phyloP scores from a whole-genome alignment of 2,329 filamentous ascomycete genomes.

The Apiospora phragmitis region DNA sequence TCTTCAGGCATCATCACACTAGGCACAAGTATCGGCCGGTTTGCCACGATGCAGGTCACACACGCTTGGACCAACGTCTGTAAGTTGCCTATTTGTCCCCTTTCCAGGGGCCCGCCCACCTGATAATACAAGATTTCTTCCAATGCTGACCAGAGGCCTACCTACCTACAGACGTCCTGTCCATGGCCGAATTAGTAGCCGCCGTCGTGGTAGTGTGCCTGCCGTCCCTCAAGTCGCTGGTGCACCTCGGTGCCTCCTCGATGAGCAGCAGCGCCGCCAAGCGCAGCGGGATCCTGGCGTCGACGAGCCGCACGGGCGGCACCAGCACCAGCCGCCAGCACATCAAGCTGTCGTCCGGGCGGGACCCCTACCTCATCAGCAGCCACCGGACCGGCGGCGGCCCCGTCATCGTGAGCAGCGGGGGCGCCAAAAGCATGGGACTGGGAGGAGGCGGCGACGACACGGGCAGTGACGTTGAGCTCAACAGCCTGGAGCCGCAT shows the following conservation, averaged over 20 bases:
- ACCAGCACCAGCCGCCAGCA: too few species aligned
- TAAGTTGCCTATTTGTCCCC: not conserved
- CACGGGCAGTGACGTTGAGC: conserved; percentile 4
- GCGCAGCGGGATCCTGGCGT: too few species aligned
- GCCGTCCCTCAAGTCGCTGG: conserved; percentile 4
- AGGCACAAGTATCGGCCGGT: not conserved
- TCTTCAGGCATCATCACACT: conserved; percentile 3
- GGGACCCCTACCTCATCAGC: conserved; percentile 1
- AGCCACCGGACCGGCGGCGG: not conserved
- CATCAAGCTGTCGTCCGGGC: conserved; percentile 2
- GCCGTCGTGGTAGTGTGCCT: conserved; percentile 1
- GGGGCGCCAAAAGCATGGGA: not conserved
- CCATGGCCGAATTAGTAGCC: conserved; percentile 4
- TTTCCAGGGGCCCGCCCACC: not conserved
- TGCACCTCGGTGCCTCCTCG: not conserved
- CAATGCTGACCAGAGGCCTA: not conserved
- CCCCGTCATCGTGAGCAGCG: not conserved
- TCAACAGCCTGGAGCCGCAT: not conserved
- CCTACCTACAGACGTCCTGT: not conserved
- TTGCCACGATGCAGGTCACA: conserved; percentile 4
- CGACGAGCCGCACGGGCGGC: not conserved
- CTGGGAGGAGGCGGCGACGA: not conserved
- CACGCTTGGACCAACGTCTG: conserved; percentile 10
- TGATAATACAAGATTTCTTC: too few species aligned
- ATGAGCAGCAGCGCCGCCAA: conserved; percentile 5